Base-by-base conservation (phyloP, 2,329 filamentous ascomycete species). In the Monosporascus sp. region DNA sequence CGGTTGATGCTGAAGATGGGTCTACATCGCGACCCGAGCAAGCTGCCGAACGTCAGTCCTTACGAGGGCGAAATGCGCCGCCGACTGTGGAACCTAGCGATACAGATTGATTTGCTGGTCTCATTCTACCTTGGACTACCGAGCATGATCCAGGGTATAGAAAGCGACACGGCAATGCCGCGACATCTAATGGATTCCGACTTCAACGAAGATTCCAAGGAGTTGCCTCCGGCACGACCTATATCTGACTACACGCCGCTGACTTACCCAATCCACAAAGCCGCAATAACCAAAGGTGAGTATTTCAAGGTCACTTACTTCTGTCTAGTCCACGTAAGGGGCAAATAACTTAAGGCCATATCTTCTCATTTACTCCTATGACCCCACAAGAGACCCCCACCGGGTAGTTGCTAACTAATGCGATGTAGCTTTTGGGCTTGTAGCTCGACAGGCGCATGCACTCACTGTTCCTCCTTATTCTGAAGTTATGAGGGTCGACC, bases 41-140 rank as follows among this genome's bases (percentile, higher is more conserved):
- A 76, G 58, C 66, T 82, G 55, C 72, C 76, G 2, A 73, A 72
- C 44, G 73, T 83, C 35, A 72, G 76, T 2, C 67, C 75, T 0
- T 82, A 78, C 51, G 72, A 80, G 48, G 77, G 76, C 6, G 79
- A 83, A 67, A 80, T 81, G 74, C 71, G 77, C 14, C 70, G 77
- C 35, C 70, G 78, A 15, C 65, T 78, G 59, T 83, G 80, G 80
- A 75, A 77, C 57, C 70, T 81, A 56, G 73, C 75, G 3, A 66
- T 73, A 25, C 82, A 85, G 62, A 75, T 87, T 47, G 86, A 89
- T 62, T 67, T 84, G 3, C 67, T 88, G 4, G 82, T 85, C 25
- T 81, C 83, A 2, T 87, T 87, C 62, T 84, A 88, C 62, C 76
- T 87, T 55, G 85, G 85, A 2, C 71, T 89, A 51, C 86, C 86